Evolutionary conservation across 2,329 filamentous ascomycete species (phyloP).

Genomic region (Fusarium verrucosum): DNA sequence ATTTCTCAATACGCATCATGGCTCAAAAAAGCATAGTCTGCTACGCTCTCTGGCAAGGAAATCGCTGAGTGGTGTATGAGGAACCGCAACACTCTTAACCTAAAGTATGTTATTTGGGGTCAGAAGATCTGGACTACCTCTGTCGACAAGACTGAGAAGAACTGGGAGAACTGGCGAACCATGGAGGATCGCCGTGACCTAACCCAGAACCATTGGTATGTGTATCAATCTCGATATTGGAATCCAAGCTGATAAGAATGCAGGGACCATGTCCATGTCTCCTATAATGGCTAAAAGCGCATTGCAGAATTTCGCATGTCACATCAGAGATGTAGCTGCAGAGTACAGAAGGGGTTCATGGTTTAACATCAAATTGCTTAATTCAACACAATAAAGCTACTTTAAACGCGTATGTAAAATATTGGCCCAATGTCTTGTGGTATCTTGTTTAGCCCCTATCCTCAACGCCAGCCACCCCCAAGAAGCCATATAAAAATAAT

Average conservation of each 20-base stretch:
- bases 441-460: conserved; percentile 19
- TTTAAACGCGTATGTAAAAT: background rate
- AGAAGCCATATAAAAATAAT: background rate
- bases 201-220: conserved; percentile 57
- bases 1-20: background rate
- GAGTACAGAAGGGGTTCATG: background rate
- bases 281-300: conserved; percentile 34
- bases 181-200: conserved; percentile 55
- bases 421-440: background rate
- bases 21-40: conserved; percentile 38
- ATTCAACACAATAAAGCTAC: background rate
- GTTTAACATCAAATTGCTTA: background rate
- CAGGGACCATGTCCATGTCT: conserved; percentile 45
- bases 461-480: conserved; percentile 18
- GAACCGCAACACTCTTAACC: conserved; percentile 51
- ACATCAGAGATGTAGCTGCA: background rate
- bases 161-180: conserved; percentile 54
- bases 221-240: rapidly evolving
- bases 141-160: conserved; percentile 47
- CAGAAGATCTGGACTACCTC: conserved; percentile 58
- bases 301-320: background rate
- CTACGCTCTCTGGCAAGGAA: conserved; percentile 51
- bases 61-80: conserved; percentile 62
- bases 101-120: conserved; percentile 62
- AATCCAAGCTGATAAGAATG: background rate